Percentiles rank a stretch among this genome's conserved stretches.
These are phyloP conservation scores for Bretschneidera sinensis DNA, from an alignment of 345 rosid species.

Conservation along the genomic window DNA sequence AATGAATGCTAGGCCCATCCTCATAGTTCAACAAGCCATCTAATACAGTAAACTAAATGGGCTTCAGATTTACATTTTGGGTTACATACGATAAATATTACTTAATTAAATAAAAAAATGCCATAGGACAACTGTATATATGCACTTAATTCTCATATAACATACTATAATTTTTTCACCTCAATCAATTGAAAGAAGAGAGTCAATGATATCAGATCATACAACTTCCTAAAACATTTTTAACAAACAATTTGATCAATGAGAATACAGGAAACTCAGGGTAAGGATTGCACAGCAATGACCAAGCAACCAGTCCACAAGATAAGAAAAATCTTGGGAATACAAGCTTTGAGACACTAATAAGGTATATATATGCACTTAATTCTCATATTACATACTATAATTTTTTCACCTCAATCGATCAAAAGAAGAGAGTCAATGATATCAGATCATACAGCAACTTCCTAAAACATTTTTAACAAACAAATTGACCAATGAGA, in stretches of 20 bases:
- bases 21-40: neutral
- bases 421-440: neutral
- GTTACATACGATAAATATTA: neutral
- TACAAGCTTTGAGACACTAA: no score
- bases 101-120: no score
- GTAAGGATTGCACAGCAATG: no score
- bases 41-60: neutral
- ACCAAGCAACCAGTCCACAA: no score
- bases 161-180: neutral
- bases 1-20: constrained; percentile 2
- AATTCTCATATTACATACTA: no score
- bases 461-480: no score
- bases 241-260: no score
- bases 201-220: neutral
- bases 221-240: no score
- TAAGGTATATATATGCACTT: neutral
- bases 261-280: no score
- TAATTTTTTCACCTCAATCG: neutral
- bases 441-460: no score
- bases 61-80: neutral
- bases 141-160: neutral
- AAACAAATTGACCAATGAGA: no score
- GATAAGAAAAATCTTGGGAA: no score
- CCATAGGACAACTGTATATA: neutral
- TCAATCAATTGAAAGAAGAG: neutral